These are phyloP conservation scores for Cyclotella kingstonii DNA, from an alignment of 108 stramenopile genomes.

Conservation along the genomic window DNA sequence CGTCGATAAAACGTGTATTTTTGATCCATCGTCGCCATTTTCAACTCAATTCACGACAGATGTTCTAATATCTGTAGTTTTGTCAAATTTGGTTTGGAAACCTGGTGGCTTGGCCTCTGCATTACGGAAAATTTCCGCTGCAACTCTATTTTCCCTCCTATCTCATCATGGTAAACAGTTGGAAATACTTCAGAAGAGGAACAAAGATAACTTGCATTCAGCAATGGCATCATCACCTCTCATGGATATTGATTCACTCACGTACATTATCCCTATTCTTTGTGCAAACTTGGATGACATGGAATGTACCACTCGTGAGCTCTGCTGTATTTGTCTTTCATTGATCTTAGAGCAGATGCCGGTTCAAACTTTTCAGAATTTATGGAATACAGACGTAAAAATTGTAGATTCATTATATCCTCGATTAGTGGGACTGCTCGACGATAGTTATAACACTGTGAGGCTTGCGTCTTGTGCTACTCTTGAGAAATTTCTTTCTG, in stretches of 20 bases:
- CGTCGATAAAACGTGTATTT: not conserved
- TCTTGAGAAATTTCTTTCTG: slow-evolving; percentile 7
- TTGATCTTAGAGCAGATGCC: slow-evolving; percentile 20
- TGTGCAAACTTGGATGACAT: slow-evolving; percentile 38
- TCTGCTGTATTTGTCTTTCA: slow-evolving; percentile 33
- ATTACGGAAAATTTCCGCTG: slow-evolving; percentile 28
- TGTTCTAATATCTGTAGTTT: slow-evolving; percentile 24
- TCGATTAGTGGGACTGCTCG: slow-evolving; percentile 26
- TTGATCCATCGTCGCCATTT: not conserved
- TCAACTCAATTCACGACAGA: slow-evolving; percentile 15
- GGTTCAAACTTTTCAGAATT: slow-evolving; percentile 6
- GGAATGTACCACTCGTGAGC: slow-evolving; percentile 29
- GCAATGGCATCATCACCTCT: not conserved
- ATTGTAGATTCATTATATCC: slow-evolving; percentile 24
- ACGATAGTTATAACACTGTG: slow-evolving; percentile 36
- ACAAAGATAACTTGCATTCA: too few relatives aligned
- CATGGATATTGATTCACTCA: slow-evolving; percentile 9
- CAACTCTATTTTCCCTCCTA: slow-evolving; percentile 37
- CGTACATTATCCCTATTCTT: slow-evolving; percentile 37
- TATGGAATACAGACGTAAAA: slow-evolving; percentile 11
- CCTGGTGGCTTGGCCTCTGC: slow-evolving; percentile 33
- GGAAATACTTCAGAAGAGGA: not conserved
- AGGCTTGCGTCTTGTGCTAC: slow-evolving; percentile 25
- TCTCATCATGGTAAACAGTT: not conserved
- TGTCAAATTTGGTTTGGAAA: slow-evolving; percentile 42